Conservation (phyloP, 495 filamentous ascomycete genomes). For the Trypethelium eluteriae region DNA sequence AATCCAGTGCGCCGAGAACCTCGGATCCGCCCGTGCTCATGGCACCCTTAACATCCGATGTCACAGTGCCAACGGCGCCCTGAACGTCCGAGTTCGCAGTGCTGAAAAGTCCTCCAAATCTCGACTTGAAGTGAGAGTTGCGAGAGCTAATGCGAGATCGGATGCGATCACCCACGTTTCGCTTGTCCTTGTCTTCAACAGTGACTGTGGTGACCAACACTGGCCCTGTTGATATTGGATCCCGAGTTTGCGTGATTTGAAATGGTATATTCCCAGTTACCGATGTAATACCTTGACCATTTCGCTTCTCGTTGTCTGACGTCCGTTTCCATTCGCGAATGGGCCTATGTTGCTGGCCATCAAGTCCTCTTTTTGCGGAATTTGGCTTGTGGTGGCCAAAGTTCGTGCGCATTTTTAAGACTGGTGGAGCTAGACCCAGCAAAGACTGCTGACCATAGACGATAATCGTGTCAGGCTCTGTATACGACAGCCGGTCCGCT, state of each 20-base stretch:
- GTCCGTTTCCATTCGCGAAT: not conserved
- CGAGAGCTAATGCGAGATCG: no score
- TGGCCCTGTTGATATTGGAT: no score
- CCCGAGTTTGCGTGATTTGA: no score
- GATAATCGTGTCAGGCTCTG: not conserved
- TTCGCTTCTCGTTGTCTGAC: not conserved
- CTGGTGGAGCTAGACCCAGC: not conserved
- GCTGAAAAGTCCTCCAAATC: no score
- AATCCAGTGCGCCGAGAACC: not conserved
- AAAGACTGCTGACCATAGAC: not conserved
- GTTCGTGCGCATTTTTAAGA: slow-evolving; percentile 7
- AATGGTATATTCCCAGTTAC: no score
- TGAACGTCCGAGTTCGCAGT: not conserved
- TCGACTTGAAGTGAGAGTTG: no score
- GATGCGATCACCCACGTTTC: no score
- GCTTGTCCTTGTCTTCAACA: no score
- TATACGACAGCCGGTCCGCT: not conserved
- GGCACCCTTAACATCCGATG: not conserved
- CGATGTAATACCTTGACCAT: not conserved
- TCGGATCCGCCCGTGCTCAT: not conserved
- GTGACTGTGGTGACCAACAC: no score
- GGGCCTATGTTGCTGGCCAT: not conserved
- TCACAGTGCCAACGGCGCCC: not conserved
- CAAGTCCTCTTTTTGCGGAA: not conserved
- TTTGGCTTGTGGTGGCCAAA: slow-evolving; percentile 1